Percentiles rank a stretch among this genome's conserved stretches.
Evolutionary conservation across 495 filamentous ascomycete species (phyloP).

Genomic region (Margaritispora aquatica): DNA sequence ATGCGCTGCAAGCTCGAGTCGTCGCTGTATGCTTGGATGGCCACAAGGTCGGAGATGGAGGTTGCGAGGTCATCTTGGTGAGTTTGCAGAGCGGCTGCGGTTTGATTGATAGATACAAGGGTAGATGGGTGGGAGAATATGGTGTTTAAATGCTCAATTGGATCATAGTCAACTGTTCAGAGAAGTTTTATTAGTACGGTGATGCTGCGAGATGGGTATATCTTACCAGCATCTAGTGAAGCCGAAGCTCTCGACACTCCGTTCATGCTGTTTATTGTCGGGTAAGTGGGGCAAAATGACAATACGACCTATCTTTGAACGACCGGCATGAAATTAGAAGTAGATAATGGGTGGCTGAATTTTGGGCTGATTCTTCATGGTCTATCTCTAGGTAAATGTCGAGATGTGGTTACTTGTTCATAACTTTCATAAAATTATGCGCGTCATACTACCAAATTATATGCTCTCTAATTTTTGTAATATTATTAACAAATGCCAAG

Average conservation of each 20-base stretch:
- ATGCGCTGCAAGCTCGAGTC: conserved; percentile 84
- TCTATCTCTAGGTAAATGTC: no score
- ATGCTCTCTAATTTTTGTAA: no score
- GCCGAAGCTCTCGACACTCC: conserved; percentile 30
- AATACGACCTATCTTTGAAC: not conserved
- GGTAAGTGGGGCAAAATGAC: not conserved
- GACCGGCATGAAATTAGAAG: no score
- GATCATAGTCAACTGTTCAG: conserved; percentile 79
- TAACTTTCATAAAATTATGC: not conserved
- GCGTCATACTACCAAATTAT: no score
- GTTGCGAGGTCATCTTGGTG: conserved; percentile 81
- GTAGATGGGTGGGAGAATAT: conserved; percentile 91
- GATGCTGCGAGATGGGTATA: not conserved
- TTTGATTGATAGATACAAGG: conserved; percentile 67
- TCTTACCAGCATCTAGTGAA: conserved; percentile 46
- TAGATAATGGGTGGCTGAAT: not conserved
- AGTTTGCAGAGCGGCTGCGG: conserved; percentile 62
- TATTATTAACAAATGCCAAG: no score
- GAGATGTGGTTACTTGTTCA: not conserved
- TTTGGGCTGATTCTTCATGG: no score
- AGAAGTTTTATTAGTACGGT: conserved; percentile 26
- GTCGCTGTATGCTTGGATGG: conserved; percentile 78
- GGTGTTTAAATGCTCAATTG: conserved; percentile 85
- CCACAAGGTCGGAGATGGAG: conserved; percentile 72
- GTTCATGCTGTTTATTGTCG: conserved; percentile 33